Conservation (phyloP, 805 yeast species). For the Metschnikowia hibisci region DNA sequence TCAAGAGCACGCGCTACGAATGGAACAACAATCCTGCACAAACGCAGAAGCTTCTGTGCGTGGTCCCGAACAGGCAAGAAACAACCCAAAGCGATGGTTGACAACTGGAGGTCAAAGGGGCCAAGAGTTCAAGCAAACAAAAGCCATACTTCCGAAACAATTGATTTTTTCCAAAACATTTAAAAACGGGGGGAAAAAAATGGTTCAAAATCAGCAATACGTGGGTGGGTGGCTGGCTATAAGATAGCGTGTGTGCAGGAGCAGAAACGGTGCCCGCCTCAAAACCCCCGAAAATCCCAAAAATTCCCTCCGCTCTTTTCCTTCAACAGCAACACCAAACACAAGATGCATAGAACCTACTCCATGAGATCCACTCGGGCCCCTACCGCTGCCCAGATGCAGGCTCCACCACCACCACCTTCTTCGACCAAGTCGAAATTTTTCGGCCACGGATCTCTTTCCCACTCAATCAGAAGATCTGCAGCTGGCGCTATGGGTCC, state of each 20-base stretch:
- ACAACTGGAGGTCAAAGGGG: neutral
- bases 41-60: slow-evolving; percentile 3
- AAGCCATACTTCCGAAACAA: neutral
- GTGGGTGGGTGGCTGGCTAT: slow-evolving; percentile 8
- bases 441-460: slow-evolving; percentile 77
- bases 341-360: slow-evolving; percentile 94
- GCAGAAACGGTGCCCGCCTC: slow-evolving; percentile 2
- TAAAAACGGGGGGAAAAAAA: neutral
- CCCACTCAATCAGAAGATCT: slow-evolving; percentile 60
- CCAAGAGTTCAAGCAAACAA: neutral
- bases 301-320: neutral
- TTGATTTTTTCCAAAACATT: no score
- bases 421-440: slow-evolving; percentile 85
- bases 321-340: neutral
- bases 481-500: slow-evolving; percentile 82
- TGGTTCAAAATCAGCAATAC: neutral
- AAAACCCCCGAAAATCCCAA: neutral
- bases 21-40: neutral
- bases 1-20: neutral
- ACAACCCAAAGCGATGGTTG: neutral
- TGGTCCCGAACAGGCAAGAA: neutral
- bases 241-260: slow-evolving; percentile 6
- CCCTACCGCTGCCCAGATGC: slow-evolving; percentile 95
- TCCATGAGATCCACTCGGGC: slow-evolving; percentile 93
- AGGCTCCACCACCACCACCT: slow-evolving; percentile 93